Evolutionary conservation across 441 rosid genomes (phyloP).

Genomic region (Gossypium aridum): DNA sequence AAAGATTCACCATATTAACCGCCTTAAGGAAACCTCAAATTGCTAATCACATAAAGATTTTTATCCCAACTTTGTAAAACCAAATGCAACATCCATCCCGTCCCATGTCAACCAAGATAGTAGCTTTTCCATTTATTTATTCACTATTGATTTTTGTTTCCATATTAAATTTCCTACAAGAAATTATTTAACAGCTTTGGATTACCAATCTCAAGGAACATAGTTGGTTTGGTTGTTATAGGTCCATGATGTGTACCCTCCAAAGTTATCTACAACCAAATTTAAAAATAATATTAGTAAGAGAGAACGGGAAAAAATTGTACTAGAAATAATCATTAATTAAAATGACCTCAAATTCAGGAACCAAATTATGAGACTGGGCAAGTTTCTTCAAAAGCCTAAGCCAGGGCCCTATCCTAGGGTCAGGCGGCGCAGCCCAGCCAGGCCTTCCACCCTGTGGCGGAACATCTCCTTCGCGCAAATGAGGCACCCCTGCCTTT

Average conservation of each 20-base stretch:
- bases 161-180: neutral
- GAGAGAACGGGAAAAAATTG: neutral
- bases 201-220: conserved; percentile 82
- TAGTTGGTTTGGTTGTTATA: conserved; percentile 54
- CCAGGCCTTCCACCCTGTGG: conserved; percentile 83
- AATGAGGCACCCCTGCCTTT: conserved; percentile 66
- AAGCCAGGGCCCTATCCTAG: conserved; percentile 85
- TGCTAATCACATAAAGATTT: neutral
- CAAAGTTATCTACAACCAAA: conserved; percentile 52
- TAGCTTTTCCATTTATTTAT: neutral
- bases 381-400: conserved; percentile 63
- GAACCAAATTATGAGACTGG: conserved; percentile 54
- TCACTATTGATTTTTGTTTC: neutral
- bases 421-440: conserved; percentile 84
- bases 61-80: neutral
- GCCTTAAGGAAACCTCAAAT: neutral
- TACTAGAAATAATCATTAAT: neutral
- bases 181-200: neutral
- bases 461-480: conserved; percentile 57
- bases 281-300: neutral
- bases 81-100: neutral
- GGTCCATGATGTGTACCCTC: conserved; percentile 95
- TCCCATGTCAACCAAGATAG: neutral
- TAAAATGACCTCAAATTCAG: conserved; percentile 74
- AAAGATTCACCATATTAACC: neutral